These are phyloP conservation scores for Diplogelasinospora grovesii DNA, from an alignment of 495 filamentous ascomycete genomes.

Conservation along the genomic window DNA sequence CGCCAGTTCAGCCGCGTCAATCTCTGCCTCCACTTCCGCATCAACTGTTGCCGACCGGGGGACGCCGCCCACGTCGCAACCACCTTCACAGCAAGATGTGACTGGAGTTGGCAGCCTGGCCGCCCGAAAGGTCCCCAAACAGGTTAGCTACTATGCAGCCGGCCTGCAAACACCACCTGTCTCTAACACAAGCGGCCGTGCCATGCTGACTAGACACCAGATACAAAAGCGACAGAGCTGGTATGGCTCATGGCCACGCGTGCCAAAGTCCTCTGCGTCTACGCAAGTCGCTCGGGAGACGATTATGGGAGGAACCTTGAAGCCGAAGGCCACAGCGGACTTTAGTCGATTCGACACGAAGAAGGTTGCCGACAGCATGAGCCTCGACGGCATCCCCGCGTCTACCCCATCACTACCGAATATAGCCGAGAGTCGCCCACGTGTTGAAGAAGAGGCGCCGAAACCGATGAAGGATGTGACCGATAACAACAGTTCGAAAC, in stretches of 20 bases:
- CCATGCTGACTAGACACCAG: slow-evolving; percentile 24
- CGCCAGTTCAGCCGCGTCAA: slow-evolving; percentile 2
- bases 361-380: slow-evolving; percentile 24
- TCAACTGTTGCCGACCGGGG: background rate
- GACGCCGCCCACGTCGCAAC: background rate
- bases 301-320: slow-evolving; percentile 52
- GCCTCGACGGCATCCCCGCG: slow-evolving; percentile 17
- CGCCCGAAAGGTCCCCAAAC: slow-evolving; percentile 4
- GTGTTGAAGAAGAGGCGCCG: background rate
- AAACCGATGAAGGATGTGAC: slow-evolving; percentile 1
- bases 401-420: slow-evolving; percentile 22
- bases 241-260: slow-evolving; percentile 61
- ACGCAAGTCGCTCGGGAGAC: slow-evolving; percentile 73
- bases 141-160: too few relatives aligned
- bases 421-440: slow-evolving; percentile 7
- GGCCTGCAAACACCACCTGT: background rate
- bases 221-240: slow-evolving; percentile 54
- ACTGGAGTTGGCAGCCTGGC: slow-evolving; percentile 4
- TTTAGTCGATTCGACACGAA: slow-evolving; percentile 42
- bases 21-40: background rate
- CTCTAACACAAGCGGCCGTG: background rate
- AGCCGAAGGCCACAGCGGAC: slow-evolving; percentile 32
- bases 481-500: slow-evolving; percentile 3
- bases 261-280: slow-evolving; percentile 61
- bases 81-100: slow-evolving; percentile 2